Base-by-base conservation (phyloP, 495 filamentous ascomycete genomes). In the Talaromyces adpressus region DNA sequence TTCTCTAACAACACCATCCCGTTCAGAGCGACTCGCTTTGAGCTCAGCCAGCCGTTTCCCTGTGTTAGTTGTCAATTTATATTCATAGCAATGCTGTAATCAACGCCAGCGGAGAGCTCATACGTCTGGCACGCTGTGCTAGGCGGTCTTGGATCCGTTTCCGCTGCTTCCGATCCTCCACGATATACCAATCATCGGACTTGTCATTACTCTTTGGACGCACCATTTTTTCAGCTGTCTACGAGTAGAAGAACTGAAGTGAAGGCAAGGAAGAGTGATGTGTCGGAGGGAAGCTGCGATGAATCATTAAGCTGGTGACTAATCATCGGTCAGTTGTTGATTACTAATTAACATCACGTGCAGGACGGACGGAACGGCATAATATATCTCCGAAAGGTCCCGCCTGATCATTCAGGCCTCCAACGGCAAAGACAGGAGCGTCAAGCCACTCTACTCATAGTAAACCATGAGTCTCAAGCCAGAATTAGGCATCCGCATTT, bases 121-220 rank as follows among this genome's bases (percentile, higher is more conserved):
- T 57, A 67, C 65, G 61, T 56, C 59, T 60, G 6, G 65, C 62
- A 52, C 65, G 41, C 34, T 67, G 65, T 20, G 63, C 63, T n/a
- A 64, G 29, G 29, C 62, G 57, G 16, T 67, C 63, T 30, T 67
- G 65, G 36, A 67, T 53, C 9, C 53, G 60, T 57, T 62, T 64
- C 2, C 65, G 65, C 22, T 64, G 52, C 23, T 53, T 34, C 11
- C 32, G 58, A 22, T 60, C 39, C 14, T 60, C 18, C 22, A 60
- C 32, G 18, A 20, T 27, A 25, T 49, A 47, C 58, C 58, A 60
- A 49, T 60, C 27, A 25, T 60, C 58, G 8, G 39, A 32, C 12
- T 54, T 16, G 39, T 60, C 36, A 14, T 41, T 27, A 25, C 3
- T 1, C 8, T 25, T 41, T 12, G 32, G 34, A n/a, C 39, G 58